Percentiles rank a stretch among this genome's conserved stretches.
phyloP scores from a whole-genome alignment of 2,329 filamentous ascomycete genomes.

The Venturia asperata region DNA sequence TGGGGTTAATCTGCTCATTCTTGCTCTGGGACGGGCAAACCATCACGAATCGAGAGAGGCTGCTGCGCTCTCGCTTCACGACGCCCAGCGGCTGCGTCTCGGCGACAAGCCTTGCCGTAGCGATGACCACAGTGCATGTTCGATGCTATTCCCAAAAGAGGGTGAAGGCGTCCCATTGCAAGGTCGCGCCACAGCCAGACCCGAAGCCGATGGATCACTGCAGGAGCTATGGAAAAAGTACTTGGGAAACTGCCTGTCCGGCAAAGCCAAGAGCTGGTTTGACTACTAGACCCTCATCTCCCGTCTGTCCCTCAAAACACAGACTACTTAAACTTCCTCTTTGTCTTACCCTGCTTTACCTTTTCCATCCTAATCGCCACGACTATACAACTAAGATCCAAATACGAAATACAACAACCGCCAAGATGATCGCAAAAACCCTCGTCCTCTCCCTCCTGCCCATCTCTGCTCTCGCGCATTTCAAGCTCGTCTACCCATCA shows the following conservation, averaged over 20 bases:
- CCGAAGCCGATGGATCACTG: not conserved
- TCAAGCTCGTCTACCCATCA: slow-evolving; percentile 47
- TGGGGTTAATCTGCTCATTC: slow-evolving; percentile 14
- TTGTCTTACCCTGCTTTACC: not conserved
- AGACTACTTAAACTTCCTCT: not conserved
- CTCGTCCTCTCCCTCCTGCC: slow-evolving; percentile 33
- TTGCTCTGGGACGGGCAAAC: not conserved
- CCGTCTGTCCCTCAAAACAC: not conserved
- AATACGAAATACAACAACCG: not conserved
- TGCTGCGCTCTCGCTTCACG: not conserved
- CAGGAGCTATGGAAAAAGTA: slow-evolving; percentile 9
- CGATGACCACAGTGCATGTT: not conserved
- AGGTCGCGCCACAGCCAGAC: not conserved
- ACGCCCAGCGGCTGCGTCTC: not conserved
- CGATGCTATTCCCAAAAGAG: not conserved
- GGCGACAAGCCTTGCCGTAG: not conserved
- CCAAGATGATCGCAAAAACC: slow-evolving; percentile 20
- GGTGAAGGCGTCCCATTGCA: not conserved
- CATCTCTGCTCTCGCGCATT: slow-evolving; percentile 46
- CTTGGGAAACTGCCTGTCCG: not conserved
- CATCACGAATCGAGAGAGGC: not conserved
- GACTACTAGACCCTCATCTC: too few species aligned
- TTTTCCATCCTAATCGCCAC: not conserved
- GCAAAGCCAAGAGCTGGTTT: not conserved
- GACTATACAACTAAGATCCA: not conserved